phyloP scores from a whole-genome alignment of 306 rosid species.

The Prunus davidiana region DNA sequence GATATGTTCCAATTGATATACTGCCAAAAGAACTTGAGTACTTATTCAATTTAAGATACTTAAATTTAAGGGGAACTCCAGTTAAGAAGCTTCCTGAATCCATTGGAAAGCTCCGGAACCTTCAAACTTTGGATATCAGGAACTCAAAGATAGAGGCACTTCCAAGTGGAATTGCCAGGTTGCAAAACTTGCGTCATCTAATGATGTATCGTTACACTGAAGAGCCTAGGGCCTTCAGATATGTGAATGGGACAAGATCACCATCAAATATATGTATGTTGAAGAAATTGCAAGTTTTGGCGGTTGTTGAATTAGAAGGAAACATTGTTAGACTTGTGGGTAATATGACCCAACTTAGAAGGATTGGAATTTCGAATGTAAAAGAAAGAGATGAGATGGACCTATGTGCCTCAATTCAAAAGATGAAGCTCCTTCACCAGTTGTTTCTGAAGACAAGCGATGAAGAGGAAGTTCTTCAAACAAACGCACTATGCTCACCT shows the following conservation, averaged over 20 bases:
- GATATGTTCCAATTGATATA: not conserved
- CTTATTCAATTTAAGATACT: conserved; percentile 20
- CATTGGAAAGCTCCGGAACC: conserved; percentile 22
- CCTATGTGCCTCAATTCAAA: conserved; percentile 14
- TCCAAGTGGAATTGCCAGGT: conserved; percentile 5
- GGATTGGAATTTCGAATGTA: conserved; percentile 2
- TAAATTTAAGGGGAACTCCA: conserved; percentile 14
- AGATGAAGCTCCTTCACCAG: conserved; percentile 11
- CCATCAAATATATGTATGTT: not conserved
- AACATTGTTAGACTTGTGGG: not conserved
- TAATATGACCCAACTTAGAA: conserved; percentile 12
- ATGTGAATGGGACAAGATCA: not conserved
- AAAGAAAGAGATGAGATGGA: conserved; percentile 7
- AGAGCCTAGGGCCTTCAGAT: not conserved
- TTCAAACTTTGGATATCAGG: conserved; percentile 18
- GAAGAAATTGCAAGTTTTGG: conserved; percentile 8
- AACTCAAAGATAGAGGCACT: not conserved
- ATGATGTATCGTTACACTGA: not conserved
- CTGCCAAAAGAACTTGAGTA: not conserved
- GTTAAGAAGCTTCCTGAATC: conserved; percentile 20
- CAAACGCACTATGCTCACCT: conserved; percentile 8
- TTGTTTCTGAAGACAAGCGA: not conserved
- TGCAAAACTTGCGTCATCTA: conserved; percentile 1
- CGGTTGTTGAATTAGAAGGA: not conserved
- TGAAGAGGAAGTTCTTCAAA: not conserved